Evolutionary conservation across 352 stramenopile species (phyloP), one percentile per base, ranked within the genome.

Genomic region (Phytophthora sp.): DNA sequence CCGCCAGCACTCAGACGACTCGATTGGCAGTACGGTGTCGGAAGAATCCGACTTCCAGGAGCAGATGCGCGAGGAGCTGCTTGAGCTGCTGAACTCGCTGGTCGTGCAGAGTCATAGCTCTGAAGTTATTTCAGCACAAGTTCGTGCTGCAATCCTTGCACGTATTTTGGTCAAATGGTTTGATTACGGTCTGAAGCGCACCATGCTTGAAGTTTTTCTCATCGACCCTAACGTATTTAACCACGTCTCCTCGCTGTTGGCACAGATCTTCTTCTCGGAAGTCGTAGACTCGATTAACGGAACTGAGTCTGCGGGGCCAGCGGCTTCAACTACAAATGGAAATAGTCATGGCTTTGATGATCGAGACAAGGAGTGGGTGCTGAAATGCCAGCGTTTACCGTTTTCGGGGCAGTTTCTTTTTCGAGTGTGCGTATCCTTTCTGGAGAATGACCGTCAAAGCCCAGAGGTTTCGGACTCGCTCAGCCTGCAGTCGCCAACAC

Each of bases 121-220:
- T 6, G 30, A 67, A 20, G 31, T 58, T 35, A 77, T 79, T 37
- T 75, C 71, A 1, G 69, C 72, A 13, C 59, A 74, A 34, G 79
- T 85, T 30, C 75, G 83, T 4, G 81, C 78, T 0, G 82, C 84
- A 24, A 92, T 96, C 35, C 70, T 96, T 18, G 79, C 87, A 23
- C 84, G 87, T 12, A 62, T 96, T 15, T 50, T 96, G 2, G 79
- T 94, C 17, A 94, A 94, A 54, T 96, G 87, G 87, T 91, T 92
- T 41, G 84, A 94, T 17, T 94, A 88, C 42, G 79, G 74, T 12
- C 55, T 94, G 10, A 48, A 79, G 5, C 72, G 68, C 18, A 70
- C 71, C 2, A 79, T 84, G 17, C 65, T 96, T 8, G 87, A 96
- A 48, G 69, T 77, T 1, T 84, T 84, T 39, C 60, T 96, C 5